Base-by-base conservation (phyloP, 441 rosid species). In the Flueggea neowawraea region DNA sequence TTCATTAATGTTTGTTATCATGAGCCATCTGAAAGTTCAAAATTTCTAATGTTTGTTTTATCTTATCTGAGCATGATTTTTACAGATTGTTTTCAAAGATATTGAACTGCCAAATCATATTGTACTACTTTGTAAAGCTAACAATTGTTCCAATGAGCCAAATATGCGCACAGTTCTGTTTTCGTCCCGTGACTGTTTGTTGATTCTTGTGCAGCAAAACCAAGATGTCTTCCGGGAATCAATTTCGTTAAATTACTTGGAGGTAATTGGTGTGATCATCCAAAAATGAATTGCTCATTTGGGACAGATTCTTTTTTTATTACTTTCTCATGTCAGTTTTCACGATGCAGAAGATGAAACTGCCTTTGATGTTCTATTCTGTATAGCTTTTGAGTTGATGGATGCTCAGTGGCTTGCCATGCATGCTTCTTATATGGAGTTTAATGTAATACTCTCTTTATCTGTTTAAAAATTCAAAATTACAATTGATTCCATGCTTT, bases 371-470 rank as follows among this genome's bases (percentile, higher is more conserved):
- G 81, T 88, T 56, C 74, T 95, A 58, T 95, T 81, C 76, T 86
- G 99, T 74, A 78, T 85, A 78, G 91, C 99, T 62, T 91, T 95
- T 33, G 92, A 88, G 16, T 63, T 95, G 85, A 95, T 95, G 99
- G 99, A 95, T 59, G 99, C 99, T 14, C 99, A 95, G 69, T 95
- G 99, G 99, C 97, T 95, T 44, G 99, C 99, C 0, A 91, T 91
- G 96, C 91, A 73, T 48, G 99, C 99, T 69, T 91, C 99, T 57
- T 95, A 95, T 72, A 95, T 95, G 99, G 95, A 91, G 69, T 95
- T 91, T 71, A 95, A 91, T 68, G 99, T 95, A 87, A 47, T 54
- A 56, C 54, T 39, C 68, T 44, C 60, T 15, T 49, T 14, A 58
- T 54, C 66, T 55, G 62, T 54, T 68, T n/a, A n/a, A n/a, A n/a